Percentiles rank a stretch among this genome's conserved stretches.
Conservation (phyloP, 495 filamentous ascomycete genomes). For the Achaetomiella virescens region DNA sequence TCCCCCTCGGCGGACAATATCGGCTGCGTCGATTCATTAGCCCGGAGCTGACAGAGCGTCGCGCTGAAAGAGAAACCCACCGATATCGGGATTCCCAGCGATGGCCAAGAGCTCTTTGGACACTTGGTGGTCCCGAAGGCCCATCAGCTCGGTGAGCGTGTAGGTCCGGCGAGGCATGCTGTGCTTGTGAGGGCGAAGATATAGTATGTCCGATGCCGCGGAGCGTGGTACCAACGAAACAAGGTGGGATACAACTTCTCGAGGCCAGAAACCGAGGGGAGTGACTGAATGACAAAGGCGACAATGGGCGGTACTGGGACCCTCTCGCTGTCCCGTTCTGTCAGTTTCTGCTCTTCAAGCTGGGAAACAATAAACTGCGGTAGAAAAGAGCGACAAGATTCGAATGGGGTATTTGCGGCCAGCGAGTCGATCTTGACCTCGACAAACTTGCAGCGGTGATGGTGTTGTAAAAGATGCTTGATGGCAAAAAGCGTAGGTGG, state of each 20-base stretch:
- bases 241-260: slow-evolving; percentile 21
- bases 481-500: slow-evolving; percentile 10
- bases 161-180: slow-evolving; percentile 34
- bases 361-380: slow-evolving; percentile 33
- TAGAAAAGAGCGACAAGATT: slow-evolving; percentile 4
- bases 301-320: slow-evolving; percentile 21
- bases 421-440: slow-evolving; percentile 9
- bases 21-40: slow-evolving; percentile 14
- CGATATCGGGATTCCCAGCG: slow-evolving; percentile 27
- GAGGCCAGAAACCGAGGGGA: slow-evolving; percentile 7
- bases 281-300: slow-evolving; percentile 16
- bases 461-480: slow-evolving; percentile 14
- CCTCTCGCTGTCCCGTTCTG: slow-evolving; percentile 18
- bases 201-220: slow-evolving; percentile 25
- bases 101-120: slow-evolving; percentile 14
- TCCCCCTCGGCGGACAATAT: slow-evolving; percentile 22
- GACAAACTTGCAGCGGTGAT: slow-evolving; percentile 10
- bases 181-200: slow-evolving; percentile 26
- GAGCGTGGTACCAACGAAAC: slow-evolving; percentile 26
- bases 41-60: neutral
- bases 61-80: slow-evolving; percentile 19
- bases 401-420: neutral
- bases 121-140: slow-evolving; percentile 18
- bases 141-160: slow-evolving; percentile 33
- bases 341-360: slow-evolving; percentile 31